Conservation (phyloP, 2,329 filamentous ascomycete genomes). For the Arthrobotrys sinensis region DNA sequence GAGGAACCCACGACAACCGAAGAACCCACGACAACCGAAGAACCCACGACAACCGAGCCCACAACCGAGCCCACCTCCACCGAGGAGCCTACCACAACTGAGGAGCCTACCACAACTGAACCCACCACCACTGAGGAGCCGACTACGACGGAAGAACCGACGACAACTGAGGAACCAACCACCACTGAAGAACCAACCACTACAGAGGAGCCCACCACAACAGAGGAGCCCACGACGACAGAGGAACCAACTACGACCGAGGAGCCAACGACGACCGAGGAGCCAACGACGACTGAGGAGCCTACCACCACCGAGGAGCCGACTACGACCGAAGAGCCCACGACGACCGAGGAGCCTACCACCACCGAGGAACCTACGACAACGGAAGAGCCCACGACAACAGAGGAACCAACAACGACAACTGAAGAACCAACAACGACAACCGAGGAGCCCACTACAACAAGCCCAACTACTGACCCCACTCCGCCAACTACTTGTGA, state of each 20-base stretch:
- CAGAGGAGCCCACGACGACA: not conserved
- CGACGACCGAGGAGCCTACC: too few relatives aligned
- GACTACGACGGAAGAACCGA: not conserved
- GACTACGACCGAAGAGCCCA: too few relatives aligned
- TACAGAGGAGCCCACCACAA: not conserved
- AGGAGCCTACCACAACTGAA: not conserved
- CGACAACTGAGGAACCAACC: not conserved
- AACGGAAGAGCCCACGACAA: too few relatives aligned
- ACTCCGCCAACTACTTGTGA: not conserved
- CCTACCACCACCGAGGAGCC: too few relatives aligned
- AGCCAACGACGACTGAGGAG: too few relatives aligned
- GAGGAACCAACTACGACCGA: not conserved
- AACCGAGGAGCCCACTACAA: not conserved
- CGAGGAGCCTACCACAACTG: not conserved
- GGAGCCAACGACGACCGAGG: not conserved
- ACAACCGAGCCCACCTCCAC: too few relatives aligned
- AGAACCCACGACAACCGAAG: not conserved
- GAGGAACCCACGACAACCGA: not conserved
- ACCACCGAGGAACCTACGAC: too few relatives aligned
- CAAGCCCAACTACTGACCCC: not conserved
- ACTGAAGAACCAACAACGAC: too few relatives aligned
- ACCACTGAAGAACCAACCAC: not conserved
- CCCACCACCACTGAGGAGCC: slow-evolving; percentile 1
- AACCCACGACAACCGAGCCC: not conserved
- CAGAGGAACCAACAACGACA: too few relatives aligned